Base-by-base conservation (phyloP, 2,329 filamentous ascomycete species). In the Sclerotinia glacialis region DNA sequence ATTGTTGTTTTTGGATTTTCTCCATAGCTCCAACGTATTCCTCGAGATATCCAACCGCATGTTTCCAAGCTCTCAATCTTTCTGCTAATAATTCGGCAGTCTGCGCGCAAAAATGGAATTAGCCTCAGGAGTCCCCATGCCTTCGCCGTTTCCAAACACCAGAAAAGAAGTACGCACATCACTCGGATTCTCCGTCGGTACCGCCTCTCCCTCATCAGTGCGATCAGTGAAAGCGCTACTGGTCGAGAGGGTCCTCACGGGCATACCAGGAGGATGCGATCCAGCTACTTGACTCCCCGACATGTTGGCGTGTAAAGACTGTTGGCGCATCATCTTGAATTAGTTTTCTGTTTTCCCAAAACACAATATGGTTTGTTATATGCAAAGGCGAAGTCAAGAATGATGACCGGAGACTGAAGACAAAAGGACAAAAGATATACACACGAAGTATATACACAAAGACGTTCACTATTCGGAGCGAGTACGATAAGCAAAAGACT, bases 51-150 rank as follows among this genome's bases (percentile, higher is more conserved):
- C 84, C 91, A 69, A 93, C 91, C 69, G 93, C 92, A 78, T 98
- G 94, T 78, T 97, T 98, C 93, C 93, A 99, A 56, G 95, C 95
- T 74, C 91, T 90, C 69, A 99, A 83, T 71, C 95, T 88, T 81
- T 98, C 92, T 65, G 89, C 84, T 70, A 99, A 89, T 60, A 98
- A 84, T 50, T 85, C 88, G n/a, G 89, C 87, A 28, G 90, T 91
- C 89, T 92, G 46, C 26, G 58, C 16, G n/a, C n/a, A 6, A 37
- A 44, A 5, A 34, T n/a, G 5, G 4, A 4, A 52, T 61, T 34
- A 65, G 55, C 55, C 37, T 37, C 62, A 44, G n/a, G 23, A 40
- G 23, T 28, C 40, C 37, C 16, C 28, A 21, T 37, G 23, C 34
- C n/a, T 18, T n/a, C 16, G 12, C 7, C 12, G 31, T 31, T 6